These are phyloP conservation scores for Cutaneotrichosporon sp. DNA, from an alignment of 1,284 basidiomycete genomes.

Conservation along the genomic window DNA sequence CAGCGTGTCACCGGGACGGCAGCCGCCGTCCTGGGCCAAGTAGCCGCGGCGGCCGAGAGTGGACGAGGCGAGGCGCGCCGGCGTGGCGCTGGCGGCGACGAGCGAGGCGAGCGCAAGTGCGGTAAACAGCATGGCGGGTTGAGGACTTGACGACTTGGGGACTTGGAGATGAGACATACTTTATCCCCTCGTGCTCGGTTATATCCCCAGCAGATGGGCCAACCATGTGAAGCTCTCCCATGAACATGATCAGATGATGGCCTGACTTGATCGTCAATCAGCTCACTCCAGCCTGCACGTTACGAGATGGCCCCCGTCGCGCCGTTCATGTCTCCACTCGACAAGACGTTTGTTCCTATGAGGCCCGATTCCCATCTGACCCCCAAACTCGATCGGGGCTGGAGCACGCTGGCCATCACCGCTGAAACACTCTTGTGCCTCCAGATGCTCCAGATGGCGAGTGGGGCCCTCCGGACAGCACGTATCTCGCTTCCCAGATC, in stretches of 20 bases:
- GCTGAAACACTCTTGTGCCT: background rate
- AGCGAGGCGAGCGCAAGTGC: background rate
- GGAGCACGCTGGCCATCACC: background rate
- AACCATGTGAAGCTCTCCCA: background rate
- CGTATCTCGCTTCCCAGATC: background rate
- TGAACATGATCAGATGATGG: background rate
- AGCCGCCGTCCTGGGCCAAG: background rate
- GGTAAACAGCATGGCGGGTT: background rate
- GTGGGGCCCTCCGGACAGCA: background rate
- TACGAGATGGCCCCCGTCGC: background rate
- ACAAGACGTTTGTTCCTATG: background rate
- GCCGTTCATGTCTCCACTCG: background rate
- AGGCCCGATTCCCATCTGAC: background rate
- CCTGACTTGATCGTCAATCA: background rate
- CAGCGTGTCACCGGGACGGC: background rate
- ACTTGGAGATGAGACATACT: too few relatives aligned
- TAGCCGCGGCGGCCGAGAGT: background rate
- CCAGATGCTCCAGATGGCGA: background rate
- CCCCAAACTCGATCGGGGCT: background rate
- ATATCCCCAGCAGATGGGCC: too few relatives aligned
- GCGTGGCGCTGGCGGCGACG: background rate
- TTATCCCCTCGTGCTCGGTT: too few relatives aligned
- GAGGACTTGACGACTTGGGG: too few relatives aligned
- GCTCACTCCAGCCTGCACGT: background rate
- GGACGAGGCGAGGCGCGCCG: background rate